Base-by-base conservation (phyloP, 1,284 basidiomycete species). In the Cerrena zonata region DNA sequence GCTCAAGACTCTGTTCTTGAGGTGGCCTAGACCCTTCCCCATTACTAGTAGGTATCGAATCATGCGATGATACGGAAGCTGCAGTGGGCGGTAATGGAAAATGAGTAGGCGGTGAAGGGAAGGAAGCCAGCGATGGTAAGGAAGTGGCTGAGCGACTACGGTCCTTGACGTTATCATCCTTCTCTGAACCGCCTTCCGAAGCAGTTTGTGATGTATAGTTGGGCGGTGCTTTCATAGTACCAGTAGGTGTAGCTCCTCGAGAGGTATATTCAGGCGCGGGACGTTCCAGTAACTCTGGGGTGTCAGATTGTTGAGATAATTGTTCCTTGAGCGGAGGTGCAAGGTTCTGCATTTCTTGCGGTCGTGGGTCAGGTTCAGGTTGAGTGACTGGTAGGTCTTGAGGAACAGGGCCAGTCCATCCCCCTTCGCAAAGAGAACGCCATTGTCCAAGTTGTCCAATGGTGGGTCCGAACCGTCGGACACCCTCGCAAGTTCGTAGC, bases 401-500 rank as follows among this genome's bases (percentile, higher is more conserved):
- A 0, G 86, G 86, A 3, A 82, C 53, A 3, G 73, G 61, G 0
- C 80, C 80, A 4, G 70, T 69, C 84, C 86, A 90, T 12, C 79
- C 79, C 7, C 83, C 86, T 66, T 90, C 87, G 57, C 87, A 89
- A 5, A 86, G 66, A 2, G 80, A 72, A 41, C 79, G 74, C 79
- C 81, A 88, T 71, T 88, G 79, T 5, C 81, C 84, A 5, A 90
- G 70, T 21, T 71, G 72, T 1, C 86, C 88, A 26, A 90, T 72
- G 5, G 75, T 76, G 0, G 84, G 79, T 15, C 83, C 76, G 58
- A 79, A 78, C 5, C 79, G 72, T 27, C 86, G 76, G 19, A 89
- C 77, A 22, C 73, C 73, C 68, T 89, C 87, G 56, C 83, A 86
- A n/a, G 78, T 70, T 34, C 80, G 79, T 27, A 77, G 61, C 87